phyloP scores from a whole-genome alignment of 2,329 filamentous ascomycete genomes.

The Blumeria hordei region DNA sequence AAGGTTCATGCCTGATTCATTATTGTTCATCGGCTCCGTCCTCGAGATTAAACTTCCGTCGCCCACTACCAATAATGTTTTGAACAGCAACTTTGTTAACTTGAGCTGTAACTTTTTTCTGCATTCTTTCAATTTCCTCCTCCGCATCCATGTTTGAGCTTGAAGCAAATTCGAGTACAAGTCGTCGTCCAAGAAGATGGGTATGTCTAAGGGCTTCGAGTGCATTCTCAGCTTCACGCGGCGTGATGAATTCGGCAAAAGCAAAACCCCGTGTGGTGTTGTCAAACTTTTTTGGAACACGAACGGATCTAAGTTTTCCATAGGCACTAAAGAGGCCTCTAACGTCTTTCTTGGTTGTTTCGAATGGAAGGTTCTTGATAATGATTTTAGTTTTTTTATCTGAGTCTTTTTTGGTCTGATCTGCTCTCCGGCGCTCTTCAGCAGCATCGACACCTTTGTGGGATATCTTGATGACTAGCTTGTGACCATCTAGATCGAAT shows the following conservation, averaged over 20 bases:
- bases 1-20: not conserved
- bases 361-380: conserved; percentile 95
- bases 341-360: conserved; percentile 81
- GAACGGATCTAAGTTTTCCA: conserved; percentile 75
- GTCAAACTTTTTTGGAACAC: conserved; percentile 89
- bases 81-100: conserved; percentile 77
- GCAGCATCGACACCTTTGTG: conserved; percentile 73
- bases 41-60: conserved; percentile 74
- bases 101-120: conserved; percentile 81
- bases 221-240: conserved; percentile 72
- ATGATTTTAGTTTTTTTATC: conserved; percentile 72
- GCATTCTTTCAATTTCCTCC: conserved; percentile 90
- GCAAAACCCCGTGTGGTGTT: conserved; percentile 74
- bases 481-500: conserved; percentile 65
- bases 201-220: conserved; percentile 80
- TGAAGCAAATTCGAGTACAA: conserved; percentile 80
- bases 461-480: conserved; percentile 62
- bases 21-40: conserved; percentile 30
- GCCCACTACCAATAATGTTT: conserved; percentile 58
- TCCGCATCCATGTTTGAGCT: conserved; percentile 78
- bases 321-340: conserved; percentile 68
- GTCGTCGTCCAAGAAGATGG: conserved; percentile 68
- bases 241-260: conserved; percentile 85
- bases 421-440: conserved; percentile 62
- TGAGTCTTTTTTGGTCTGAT: conserved; percentile 58